Conservation (phyloP, 345 rosid species). For the Firmiana major region DNA sequence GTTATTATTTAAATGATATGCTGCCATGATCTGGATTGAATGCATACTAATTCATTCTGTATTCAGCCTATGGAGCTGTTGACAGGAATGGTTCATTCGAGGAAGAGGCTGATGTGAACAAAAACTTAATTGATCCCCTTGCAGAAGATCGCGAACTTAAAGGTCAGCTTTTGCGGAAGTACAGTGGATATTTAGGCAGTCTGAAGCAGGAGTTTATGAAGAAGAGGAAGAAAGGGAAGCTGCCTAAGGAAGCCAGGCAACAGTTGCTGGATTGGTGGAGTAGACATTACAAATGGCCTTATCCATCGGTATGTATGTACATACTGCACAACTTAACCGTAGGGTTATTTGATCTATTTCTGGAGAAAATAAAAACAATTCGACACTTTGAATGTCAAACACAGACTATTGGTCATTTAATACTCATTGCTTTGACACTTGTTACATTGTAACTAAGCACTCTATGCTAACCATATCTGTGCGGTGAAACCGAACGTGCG, state of each 20-base stretch:
- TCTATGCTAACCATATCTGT: no score
- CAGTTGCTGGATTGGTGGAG: constrained; percentile 97
- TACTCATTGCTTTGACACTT: no score
- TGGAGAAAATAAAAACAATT: background rate
- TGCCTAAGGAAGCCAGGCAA: constrained; percentile 95
- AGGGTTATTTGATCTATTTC: background rate
- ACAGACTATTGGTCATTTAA: no score
- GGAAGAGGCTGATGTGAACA: constrained; percentile 68
- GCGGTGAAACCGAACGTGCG: no score
- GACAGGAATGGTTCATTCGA: constrained; percentile 68
- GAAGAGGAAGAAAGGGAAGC: constrained; percentile 93
- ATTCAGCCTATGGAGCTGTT: constrained; percentile 34
- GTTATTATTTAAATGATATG: background rate
- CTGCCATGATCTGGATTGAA: no score
- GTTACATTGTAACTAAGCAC: no score
- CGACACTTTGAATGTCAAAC: no score
- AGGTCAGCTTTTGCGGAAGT: constrained; percentile 80
- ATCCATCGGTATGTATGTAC: constrained; percentile 89
- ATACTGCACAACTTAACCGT: background rate
- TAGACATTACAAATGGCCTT: constrained; percentile 98
- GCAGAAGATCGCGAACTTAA: constrained; percentile 93
- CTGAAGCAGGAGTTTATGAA: constrained; percentile 92
- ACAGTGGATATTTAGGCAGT: constrained; percentile 84
- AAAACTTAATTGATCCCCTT: constrained; percentile 65
- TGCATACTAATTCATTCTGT: background rate